Conservation (phyloP, 495 filamentous ascomycete genomes). For the Hamigera avellanea region DNA sequence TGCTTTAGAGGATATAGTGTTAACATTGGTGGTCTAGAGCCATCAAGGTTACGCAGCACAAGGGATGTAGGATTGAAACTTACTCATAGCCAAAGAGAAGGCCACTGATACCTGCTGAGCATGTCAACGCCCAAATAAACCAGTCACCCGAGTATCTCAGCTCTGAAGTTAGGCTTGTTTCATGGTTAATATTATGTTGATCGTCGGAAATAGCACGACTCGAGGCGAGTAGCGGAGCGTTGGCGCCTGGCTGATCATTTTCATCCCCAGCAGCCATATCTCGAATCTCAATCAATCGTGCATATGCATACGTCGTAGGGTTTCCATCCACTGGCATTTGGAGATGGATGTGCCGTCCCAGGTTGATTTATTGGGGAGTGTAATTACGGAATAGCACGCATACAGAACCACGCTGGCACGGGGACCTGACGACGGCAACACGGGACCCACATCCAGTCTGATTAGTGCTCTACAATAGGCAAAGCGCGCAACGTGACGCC, state of each 20-base stretch:
- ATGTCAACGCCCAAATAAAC: slow-evolving; percentile 65
- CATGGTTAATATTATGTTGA: slow-evolving; percentile 6
- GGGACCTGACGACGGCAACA: too few relatives aligned
- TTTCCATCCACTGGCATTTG: background rate
- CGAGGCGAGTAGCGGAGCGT: slow-evolving; percentile 21
- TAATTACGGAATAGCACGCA: too few relatives aligned
- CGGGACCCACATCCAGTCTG: too few relatives aligned
- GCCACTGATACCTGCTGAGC: slow-evolving; percentile 74
- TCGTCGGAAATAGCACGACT: slow-evolving; percentile 5
- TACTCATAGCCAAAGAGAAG: slow-evolving; percentile 81
- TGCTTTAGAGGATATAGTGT: slow-evolving; percentile 37
- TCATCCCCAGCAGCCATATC: slow-evolving; percentile 18
- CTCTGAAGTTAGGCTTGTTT: slow-evolving; percentile 4
- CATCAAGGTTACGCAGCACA: background rate
- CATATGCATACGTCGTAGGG: slow-evolving; percentile 2
- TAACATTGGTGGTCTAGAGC: slow-evolving; percentile 6
- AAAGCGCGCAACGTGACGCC: too few relatives aligned
- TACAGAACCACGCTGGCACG: too few relatives aligned
- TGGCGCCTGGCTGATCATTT: slow-evolving; percentile 9
- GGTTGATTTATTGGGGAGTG: too few relatives aligned
- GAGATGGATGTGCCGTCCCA: slow-evolving; percentile 3
- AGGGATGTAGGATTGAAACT: slow-evolving; percentile 4
- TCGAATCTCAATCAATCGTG: slow-evolving; percentile 2
- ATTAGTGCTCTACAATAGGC: too few relatives aligned
- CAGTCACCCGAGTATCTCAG: slow-evolving; percentile 15